phyloP scores from a whole-genome alignment of 805 yeast species.

The Metschnikowia gelsemii region DNA sequence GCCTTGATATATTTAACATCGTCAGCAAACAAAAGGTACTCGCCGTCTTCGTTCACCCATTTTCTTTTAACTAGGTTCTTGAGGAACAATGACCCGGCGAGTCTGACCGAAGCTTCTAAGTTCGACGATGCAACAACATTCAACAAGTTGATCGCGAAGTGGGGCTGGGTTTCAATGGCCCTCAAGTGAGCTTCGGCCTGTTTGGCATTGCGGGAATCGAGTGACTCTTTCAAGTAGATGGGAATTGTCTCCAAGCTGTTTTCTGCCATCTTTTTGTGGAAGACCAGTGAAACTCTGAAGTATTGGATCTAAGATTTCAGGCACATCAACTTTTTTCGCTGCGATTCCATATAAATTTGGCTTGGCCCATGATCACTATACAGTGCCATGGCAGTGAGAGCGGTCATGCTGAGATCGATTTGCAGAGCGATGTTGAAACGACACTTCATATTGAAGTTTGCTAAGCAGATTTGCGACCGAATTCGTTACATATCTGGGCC shows the following conservation, averaged over 20 bases:
- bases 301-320: constrained; percentile 8
- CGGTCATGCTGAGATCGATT: not conserved
- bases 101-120: constrained; percentile 55
- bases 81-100: constrained; percentile 89
- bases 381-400: constrained; percentile 1
- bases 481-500: too few relatives aligned
- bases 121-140: constrained; percentile 70
- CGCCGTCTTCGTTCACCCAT: constrained; percentile 92
- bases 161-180: constrained; percentile 60
- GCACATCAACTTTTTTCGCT: constrained; percentile 8
- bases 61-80: constrained; percentile 80
- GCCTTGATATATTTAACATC: constrained; percentile 70
- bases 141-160: constrained; percentile 73
- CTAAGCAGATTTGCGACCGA: too few relatives aligned
- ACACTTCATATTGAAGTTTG: too few relatives aligned
- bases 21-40: constrained; percentile 54
- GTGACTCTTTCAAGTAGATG: constrained; percentile 58
- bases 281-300: constrained; percentile 5
- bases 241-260: constrained; percentile 51
- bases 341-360: constrained; percentile 7
- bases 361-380: constrained; percentile 9
- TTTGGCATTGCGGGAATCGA: constrained; percentile 62
- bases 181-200: constrained; percentile 65
- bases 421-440: too few relatives aligned
- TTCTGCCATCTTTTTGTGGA: constrained; percentile 26